These are phyloP conservation scores for Phyllosticta citrichinensis DNA, from an alignment of 2,329 filamentous ascomycete genomes.

Conservation along the genomic window DNA sequence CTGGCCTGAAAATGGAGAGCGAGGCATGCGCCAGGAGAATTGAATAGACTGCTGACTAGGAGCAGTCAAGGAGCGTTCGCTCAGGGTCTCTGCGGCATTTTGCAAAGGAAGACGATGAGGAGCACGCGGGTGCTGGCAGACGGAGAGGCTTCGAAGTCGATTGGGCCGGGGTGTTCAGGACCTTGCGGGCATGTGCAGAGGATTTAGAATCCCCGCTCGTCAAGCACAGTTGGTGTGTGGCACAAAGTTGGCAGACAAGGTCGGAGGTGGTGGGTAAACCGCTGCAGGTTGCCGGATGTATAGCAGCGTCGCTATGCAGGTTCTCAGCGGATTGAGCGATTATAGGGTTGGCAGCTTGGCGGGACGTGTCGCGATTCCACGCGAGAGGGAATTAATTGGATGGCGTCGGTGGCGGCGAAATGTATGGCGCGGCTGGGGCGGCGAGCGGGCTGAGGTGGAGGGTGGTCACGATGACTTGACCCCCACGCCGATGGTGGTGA, in stretches of 20 bases:
- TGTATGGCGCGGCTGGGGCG: neutral
- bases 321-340: neutral
- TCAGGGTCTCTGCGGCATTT: too few relatives aligned
- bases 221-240: too few relatives aligned
- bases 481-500: neutral
- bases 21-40: too few relatives aligned
- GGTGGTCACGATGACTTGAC: neutral
- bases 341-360: neutral
- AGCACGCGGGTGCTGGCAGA: too few relatives aligned
- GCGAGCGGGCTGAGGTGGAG: neutral
- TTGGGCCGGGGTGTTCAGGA: too few relatives aligned
- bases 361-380: neutral
- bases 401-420: neutral
- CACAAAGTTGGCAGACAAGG: too few relatives aligned
- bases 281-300: neutral
- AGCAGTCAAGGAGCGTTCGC: too few relatives aligned
- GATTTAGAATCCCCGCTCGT: too few relatives aligned
- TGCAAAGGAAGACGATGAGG: too few relatives aligned
- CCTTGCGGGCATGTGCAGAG: too few relatives aligned
- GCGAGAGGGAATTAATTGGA: neutral
- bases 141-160: too few relatives aligned
- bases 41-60: too few relatives aligned
- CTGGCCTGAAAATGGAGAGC: neutral
- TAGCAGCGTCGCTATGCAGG: neutral
- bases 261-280: neutral